These are phyloP conservation scores for Ascochyta clinopodiicola DNA, from an alignment of 2,329 filamentous ascomycete species.

Conservation along the genomic window DNA sequence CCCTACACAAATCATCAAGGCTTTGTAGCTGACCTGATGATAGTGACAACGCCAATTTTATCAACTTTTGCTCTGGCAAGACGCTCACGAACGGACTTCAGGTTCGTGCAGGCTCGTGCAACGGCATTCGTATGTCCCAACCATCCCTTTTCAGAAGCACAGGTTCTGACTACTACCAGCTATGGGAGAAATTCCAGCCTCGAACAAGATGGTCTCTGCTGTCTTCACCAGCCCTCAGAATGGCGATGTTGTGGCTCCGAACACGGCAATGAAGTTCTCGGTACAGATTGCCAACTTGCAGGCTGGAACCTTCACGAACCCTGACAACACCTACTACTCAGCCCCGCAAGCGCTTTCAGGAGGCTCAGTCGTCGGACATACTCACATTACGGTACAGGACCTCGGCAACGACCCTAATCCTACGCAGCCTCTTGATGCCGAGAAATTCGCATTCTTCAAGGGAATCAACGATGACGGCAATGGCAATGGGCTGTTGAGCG, in stretches of 20 bases:
- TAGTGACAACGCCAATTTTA: constrained; percentile 62
- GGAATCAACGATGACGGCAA: constrained; percentile 62
- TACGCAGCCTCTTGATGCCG: constrained; percentile 47
- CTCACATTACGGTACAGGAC: constrained; percentile 61
- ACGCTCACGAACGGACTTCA: constrained; percentile 63
- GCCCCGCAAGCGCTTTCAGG: constrained; percentile 59
- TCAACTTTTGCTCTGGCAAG: constrained; percentile 65
- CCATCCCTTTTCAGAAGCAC: not conserved
- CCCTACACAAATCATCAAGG: not conserved
- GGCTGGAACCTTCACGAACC: constrained; percentile 64
- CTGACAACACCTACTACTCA: constrained; percentile 61
- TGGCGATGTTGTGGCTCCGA: constrained; percentile 48
- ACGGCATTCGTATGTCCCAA: constrained; percentile 55
- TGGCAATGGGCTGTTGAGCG: constrained; percentile 54
- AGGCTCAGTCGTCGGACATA: constrained; percentile 55
- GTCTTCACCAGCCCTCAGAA: constrained; percentile 58
- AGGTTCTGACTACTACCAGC: constrained; percentile 37
- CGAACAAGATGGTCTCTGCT: constrained; percentile 61
- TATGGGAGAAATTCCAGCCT: constrained; percentile 64
- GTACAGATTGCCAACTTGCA: constrained; percentile 58
- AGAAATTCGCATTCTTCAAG: constrained; percentile 64
- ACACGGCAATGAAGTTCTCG: constrained; percentile 56
- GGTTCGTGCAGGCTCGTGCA: constrained; percentile 60
- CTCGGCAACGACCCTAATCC: constrained; percentile 49
- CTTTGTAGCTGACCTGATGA: constrained; percentile 4